A percentile compares a stretch with the other conserved stretches of the same genome.
These are phyloP conservation scores for Hansenula lynferdii DNA, from an alignment of 1,139 yeast species.

Conservation along the genomic window DNA sequence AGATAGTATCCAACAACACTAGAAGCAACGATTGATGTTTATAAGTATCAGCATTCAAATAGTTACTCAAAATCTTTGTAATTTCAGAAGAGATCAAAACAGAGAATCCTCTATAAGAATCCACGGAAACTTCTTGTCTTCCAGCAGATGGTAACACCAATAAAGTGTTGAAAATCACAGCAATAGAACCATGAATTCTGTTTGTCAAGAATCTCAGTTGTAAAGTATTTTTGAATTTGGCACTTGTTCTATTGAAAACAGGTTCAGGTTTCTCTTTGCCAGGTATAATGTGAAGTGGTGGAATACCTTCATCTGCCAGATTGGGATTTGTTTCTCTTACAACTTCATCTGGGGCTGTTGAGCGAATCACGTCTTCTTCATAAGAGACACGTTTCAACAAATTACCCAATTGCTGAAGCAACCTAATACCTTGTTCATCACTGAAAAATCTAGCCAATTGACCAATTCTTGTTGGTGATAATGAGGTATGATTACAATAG, in stretches of 20 bases:
- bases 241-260: conserved; percentile 35
- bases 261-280: conserved; percentile 18
- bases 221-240: conserved; percentile 56
- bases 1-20: conserved; percentile 14
- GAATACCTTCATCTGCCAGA: conserved; percentile 24
- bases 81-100: conserved; percentile 37
- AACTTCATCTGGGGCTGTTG: conserved; percentile 41
- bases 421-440: conserved; percentile 30
- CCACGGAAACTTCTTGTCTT: conserved; percentile 20
- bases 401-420: conserved; percentile 34
- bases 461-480: conserved; percentile 43
- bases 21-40: conserved; percentile 9
- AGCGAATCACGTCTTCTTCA: conserved; percentile 53
- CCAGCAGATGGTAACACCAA: conserved; percentile 13
- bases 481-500: conserved; percentile 45
- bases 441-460: conserved; percentile 44
- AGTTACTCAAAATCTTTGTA: conserved; percentile 22
- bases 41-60: conserved; percentile 11
- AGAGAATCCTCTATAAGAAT: conserved; percentile 19
- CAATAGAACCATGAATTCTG: conserved; percentile 45
- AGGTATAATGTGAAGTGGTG: conserved; percentile 30
- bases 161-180: conserved; percentile 27
- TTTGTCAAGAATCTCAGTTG: conserved; percentile 49
- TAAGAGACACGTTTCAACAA: conserved; percentile 45
- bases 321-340: conserved; percentile 40